phyloP scores from a whole-genome alignment of 2,329 filamentous ascomycete species.

The Penicillium sp. region DNA sequence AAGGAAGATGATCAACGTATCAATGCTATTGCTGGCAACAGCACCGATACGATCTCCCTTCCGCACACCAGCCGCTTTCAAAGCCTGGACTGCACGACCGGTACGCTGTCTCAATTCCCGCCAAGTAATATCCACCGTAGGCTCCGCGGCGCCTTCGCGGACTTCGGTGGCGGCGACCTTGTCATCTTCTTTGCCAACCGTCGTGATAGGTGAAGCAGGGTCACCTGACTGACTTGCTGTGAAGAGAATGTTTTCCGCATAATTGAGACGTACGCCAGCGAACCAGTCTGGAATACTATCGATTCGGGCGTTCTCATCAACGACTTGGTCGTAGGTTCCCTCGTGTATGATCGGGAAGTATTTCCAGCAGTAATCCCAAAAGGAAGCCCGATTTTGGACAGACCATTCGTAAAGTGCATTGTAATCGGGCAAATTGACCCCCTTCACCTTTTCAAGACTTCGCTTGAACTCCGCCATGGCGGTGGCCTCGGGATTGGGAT shows the following conservation, averaged over 20 bases:
- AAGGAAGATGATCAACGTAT: constrained; percentile 73
- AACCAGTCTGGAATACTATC: constrained; percentile 78
- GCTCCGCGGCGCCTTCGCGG: constrained; percentile 41
- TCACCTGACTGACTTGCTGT: constrained; percentile 45
- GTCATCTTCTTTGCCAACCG: constrained; percentile 68
- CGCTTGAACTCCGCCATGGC: constrained; percentile 71
- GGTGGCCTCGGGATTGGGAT: constrained; percentile 64
- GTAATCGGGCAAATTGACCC: constrained; percentile 66
- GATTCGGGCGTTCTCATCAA: constrained; percentile 72
- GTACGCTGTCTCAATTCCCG: constrained; percentile 64
- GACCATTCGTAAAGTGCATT: constrained; percentile 73
- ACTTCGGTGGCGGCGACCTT: constrained; percentile 72
- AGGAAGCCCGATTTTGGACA: constrained; percentile 63
- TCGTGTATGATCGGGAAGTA: constrained; percentile 64
- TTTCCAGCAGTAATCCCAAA: constrained; percentile 68
- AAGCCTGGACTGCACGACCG: constrained; percentile 65
- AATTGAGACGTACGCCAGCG: constrained; percentile 72
- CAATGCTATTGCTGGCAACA: constrained; percentile 74
- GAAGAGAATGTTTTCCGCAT: constrained; percentile 78
- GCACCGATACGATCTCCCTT: constrained; percentile 76
- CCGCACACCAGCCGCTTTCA: constrained; percentile 67
- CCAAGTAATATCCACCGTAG: constrained; percentile 63
- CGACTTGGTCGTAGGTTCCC: constrained; percentile 61
- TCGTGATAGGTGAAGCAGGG: constrained; percentile 53
- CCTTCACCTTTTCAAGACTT: constrained; percentile 62